Evolutionary conservation across 2,329 filamentous ascomycete genomes (phyloP).

Genomic region (Neofusicoccum sp.): DNA sequence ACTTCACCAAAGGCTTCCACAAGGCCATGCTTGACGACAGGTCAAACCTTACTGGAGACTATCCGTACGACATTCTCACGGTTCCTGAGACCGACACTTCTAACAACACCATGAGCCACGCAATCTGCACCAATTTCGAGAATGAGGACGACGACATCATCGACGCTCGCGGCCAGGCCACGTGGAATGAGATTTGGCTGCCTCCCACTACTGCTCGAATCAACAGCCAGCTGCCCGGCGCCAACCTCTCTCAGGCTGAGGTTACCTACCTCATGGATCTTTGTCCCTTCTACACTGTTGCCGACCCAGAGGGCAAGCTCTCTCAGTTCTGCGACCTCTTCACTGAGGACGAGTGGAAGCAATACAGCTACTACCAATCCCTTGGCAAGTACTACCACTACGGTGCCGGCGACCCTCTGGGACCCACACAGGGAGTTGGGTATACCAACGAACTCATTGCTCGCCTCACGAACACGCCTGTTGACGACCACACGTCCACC

Average conservation of each 20-base stretch:
- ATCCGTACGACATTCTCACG: conserved; percentile 58
- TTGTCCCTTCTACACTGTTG: conserved; percentile 81
- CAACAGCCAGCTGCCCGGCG: conserved; percentile 66
- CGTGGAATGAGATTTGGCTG: conserved; percentile 64
- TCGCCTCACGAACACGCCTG: conserved; percentile 66
- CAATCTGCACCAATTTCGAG: conserved; percentile 69
- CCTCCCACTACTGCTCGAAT: conserved; percentile 67
- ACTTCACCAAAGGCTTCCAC: conserved; percentile 71
- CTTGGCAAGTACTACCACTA: conserved; percentile 85
- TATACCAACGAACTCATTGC: conserved; percentile 86
- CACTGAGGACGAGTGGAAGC: conserved; percentile 67
- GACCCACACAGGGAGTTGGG: conserved; percentile 81
- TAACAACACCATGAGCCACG: conserved; percentile 83
- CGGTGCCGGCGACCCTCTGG: conserved; percentile 72
- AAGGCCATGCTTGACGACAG: conserved; percentile 37
- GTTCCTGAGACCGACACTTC: conserved; percentile 64
- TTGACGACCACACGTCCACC: conserved; percentile 70
- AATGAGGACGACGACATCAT: conserved; percentile 55
- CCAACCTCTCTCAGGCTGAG: conserved; percentile 61
- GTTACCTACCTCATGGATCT: conserved; percentile 80
- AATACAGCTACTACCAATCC: conserved; percentile 78
- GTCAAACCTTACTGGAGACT: conserved; percentile 41
- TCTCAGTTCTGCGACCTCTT: conserved; percentile 79
- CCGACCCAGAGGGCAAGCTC: conserved; percentile 49
- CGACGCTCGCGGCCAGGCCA: conserved; percentile 46